Percentiles rank a stretch among this genome's conserved stretches.
phyloP scores from a whole-genome alignment of 768 basidiomycete species.

The Hericium erinaceus region DNA sequence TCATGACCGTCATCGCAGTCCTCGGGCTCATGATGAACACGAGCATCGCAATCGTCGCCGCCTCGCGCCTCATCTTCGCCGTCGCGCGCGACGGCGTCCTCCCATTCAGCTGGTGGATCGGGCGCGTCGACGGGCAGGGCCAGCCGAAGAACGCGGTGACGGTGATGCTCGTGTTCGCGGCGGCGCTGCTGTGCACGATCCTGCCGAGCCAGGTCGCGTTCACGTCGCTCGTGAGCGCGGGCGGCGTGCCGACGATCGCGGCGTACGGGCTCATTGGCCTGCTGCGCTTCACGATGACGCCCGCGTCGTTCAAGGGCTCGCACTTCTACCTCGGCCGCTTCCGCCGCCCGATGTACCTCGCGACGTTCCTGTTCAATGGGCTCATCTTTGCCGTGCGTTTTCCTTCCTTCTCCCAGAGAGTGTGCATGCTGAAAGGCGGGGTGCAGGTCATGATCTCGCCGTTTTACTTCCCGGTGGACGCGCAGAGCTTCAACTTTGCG shows the following conservation, averaged over 20 bases:
- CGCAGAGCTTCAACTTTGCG: conserved; percentile 77
- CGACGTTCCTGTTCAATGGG: conserved; percentile 59
- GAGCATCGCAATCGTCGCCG: conserved; percentile 78
- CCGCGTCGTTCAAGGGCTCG: conserved; percentile 59
- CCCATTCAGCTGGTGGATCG: conserved; percentile 76
- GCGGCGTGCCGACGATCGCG: conserved; percentile 77
- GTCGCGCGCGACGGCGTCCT: conserved; percentile 88
- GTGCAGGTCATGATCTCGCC: conserved; percentile 73
- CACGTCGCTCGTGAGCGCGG: conserved; percentile 80
- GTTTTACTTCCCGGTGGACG: conserved; percentile 76
- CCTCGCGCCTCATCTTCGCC: conserved; percentile 81
- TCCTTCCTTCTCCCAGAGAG: conserved; percentile 57
- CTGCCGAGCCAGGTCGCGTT: conserved; percentile 86
- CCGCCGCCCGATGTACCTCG: conserved; percentile 57
- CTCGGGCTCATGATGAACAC: conserved; percentile 89
- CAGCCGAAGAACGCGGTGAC: conserved; percentile 82
- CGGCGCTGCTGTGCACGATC: conserved; percentile 73
- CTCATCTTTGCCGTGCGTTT: conserved; percentile 71
- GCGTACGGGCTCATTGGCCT: conserved; percentile 78
- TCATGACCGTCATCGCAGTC: conserved; percentile 82
- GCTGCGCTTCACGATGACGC: conserved; percentile 68
- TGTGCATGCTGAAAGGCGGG: conserved; percentile 5
- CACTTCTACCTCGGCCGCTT: conserved; percentile 62
- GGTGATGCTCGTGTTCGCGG: conserved; percentile 73
- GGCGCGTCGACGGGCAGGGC: conserved; percentile 55